Percentiles rank a stretch among this genome's conserved stretches.
Conservation (phyloP, 345 rosid species). For the Boechera stricta region DNA sequence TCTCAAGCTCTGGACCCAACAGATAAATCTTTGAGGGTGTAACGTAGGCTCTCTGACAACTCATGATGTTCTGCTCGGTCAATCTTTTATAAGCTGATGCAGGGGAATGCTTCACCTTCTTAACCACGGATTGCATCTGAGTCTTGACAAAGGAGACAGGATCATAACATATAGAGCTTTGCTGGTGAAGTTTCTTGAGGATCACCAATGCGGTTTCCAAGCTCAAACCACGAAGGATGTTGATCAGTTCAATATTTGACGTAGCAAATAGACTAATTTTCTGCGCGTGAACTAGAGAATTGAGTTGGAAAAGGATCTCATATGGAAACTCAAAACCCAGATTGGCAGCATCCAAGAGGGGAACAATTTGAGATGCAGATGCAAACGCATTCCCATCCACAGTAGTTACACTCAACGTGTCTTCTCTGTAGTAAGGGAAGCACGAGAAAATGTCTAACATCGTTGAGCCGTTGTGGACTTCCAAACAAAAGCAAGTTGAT, state of each 20-base stretch:
- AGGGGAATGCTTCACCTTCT: slow-evolving; percentile 49
- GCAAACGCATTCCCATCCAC: slow-evolving; percentile 54
- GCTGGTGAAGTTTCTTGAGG: slow-evolving; percentile 76
- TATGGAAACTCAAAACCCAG: slow-evolving; percentile 55
- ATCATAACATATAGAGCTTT: slow-evolving; percentile 64
- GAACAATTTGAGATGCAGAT: slow-evolving; percentile 62
- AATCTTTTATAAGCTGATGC: slow-evolving; percentile 52
- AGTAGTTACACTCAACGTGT: slow-evolving; percentile 42
- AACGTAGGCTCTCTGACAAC: slow-evolving; percentile 77
- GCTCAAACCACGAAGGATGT: slow-evolving; percentile 51
- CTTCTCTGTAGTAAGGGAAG: slow-evolving; percentile 65
- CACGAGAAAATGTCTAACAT: slow-evolving; percentile 52
- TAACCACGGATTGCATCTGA: slow-evolving; percentile 48
- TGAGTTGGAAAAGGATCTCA: slow-evolving; percentile 82
- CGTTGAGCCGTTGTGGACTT: slow-evolving; percentile 50
- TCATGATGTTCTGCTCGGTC: slow-evolving; percentile 63
- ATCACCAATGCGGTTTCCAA: slow-evolving; percentile 57
- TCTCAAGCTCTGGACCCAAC: slow-evolving; percentile 92
- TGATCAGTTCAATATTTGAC: slow-evolving; percentile 52
- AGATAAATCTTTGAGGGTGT: slow-evolving; percentile 89
- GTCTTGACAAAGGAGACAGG: slow-evolving; percentile 60
- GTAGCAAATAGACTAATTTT: slow-evolving; percentile 68
- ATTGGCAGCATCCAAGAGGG: slow-evolving; percentile 54
- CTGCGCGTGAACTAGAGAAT: slow-evolving; percentile 78
- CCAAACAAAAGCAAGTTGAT: slow-evolving; percentile 72